Percentiles rank a stretch among this genome's conserved stretches.
Evolutionary conservation across 2,329 filamentous ascomycete genomes (phyloP).

Genomic region (Aspergillus neotritici): DNA sequence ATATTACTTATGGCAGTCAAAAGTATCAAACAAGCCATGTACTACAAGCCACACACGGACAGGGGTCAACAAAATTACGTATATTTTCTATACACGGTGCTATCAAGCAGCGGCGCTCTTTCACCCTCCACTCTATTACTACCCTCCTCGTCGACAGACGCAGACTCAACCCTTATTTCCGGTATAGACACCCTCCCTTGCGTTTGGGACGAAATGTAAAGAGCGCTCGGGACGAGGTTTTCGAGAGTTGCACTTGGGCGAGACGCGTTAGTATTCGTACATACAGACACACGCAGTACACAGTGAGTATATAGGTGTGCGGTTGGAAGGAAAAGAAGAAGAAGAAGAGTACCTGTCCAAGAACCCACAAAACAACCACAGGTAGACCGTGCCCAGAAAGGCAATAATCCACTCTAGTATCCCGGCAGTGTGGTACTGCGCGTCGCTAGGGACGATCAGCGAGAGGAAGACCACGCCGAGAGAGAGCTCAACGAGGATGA

Average conservation of each 20-base stretch:
- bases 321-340: not conserved
- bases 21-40: not conserved
- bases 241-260: conserved; percentile 9
- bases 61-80: conserved; percentile 4
- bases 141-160: no score
- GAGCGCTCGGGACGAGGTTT: conserved; percentile 9
- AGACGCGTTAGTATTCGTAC: not conserved
- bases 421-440: conserved; percentile 11
- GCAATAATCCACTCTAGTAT: conserved; percentile 20
- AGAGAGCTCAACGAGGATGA: conserved; percentile 15
- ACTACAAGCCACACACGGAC: not conserved
- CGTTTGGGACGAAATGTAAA: conserved; percentile 5
- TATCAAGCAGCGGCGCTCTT: conserved; percentile 5
- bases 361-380: conserved; percentile 19
- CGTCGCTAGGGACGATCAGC: conserved; percentile 12
- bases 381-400: conserved; percentile 15
- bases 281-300: not conserved
- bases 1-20: no score
- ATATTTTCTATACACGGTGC: conserved; percentile 5
- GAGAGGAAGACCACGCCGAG: conserved; percentile 15
- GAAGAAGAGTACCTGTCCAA: conserved; percentile 13
- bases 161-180: not conserved
- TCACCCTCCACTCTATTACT: conserved; percentile 2
- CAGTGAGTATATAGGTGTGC: not conserved
- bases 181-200: not conserved